Conservation (phyloP, 2,329 filamentous ascomycete species). For the Fusarium sp. region DNA sequence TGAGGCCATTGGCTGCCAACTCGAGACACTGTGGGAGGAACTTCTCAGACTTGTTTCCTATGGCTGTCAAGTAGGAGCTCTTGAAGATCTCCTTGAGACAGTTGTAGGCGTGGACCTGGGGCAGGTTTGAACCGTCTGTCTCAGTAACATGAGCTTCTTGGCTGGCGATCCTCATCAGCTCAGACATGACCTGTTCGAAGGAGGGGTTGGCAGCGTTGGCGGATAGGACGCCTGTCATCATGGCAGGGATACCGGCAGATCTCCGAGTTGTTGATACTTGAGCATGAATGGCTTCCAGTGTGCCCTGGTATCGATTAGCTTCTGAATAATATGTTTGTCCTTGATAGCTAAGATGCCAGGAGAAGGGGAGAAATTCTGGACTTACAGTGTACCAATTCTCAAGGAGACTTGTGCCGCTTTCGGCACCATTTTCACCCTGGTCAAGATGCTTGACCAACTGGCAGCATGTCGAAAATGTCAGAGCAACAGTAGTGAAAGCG, state of each 20-base stretch:
- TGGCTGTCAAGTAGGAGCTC: constrained; percentile 77
- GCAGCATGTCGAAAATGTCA: constrained; percentile 87
- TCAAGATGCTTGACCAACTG: constrained; percentile 66
- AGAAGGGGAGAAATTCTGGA: background rate
- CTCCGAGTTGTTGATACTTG: constrained; percentile 86
- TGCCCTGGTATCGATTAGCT: constrained; percentile 57
- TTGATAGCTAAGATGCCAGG: background rate
- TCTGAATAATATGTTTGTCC: background rate
- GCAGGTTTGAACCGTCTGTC: constrained; percentile 74
- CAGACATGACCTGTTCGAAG: constrained; percentile 72
- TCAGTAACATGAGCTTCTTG: constrained; percentile 64
- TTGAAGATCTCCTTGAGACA: constrained; percentile 93
- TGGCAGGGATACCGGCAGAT: constrained; percentile 89
- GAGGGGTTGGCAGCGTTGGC: constrained; percentile 69
- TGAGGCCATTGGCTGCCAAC: constrained; percentile 82
- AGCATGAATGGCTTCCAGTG: constrained; percentile 75
- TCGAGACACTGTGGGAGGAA: constrained; percentile 79
- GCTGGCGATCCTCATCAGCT: constrained; percentile 69
- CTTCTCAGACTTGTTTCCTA: constrained; percentile 77
- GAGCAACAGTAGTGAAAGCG: constrained; percentile 91
- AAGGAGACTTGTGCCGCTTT: constrained; percentile 59
- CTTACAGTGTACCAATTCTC: constrained; percentile 76
- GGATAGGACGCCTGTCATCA: constrained; percentile 83
- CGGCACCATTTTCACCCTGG: constrained; percentile 44
- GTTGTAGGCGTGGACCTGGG: constrained; percentile 95